Evolutionary conservation across 345 rosid species (phyloP), one percentile per base, ranked within the genome.

Genomic region (Raphanus sativus): DNA sequence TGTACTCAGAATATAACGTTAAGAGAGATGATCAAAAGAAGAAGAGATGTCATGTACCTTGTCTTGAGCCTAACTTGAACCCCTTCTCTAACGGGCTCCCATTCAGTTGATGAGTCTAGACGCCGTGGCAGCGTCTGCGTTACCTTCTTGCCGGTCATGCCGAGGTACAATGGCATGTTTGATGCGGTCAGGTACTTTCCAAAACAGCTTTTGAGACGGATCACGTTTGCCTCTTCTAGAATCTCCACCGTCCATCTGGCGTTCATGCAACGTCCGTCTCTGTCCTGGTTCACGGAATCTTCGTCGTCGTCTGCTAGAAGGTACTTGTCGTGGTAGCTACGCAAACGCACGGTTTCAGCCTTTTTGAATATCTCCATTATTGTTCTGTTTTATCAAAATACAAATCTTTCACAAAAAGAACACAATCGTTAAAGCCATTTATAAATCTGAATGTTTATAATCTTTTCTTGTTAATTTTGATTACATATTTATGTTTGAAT

Each of bases 271-370:
- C 79, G 16, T 0, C 98, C 98, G 0, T 84, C 75, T 6, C 97
- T 86, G 16, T 90, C 96, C 69, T 92, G 94, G 74, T 32, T 78
- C 13, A 90, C 90, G 2, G 81, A 61, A 12, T 86, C 97, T 80
- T 89, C 77, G 4, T 94, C 94, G 0, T 85, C 89, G 0, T 88
- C 95, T 0, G 97, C 98, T 28, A 85, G 17, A 7, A 94, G 83
- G 69, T 87, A 94, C 83, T 94, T 92, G 82, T 88, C 92, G 0
- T 89, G 98, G 87, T 92, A 86, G 84, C 97, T 91, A 16, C 87
- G 84, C 3, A 92, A 84, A n/a, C 97, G 92, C 42, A 94, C 87
- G 6, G 75, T 60, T 56, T 74, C 85, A 8, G 95, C 91, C 58
- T 86, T 90, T 62, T 11, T 62, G 76, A 91, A 92, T 28, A 89